Percentiles rank a stretch among this genome's conserved stretches.
phyloP scores from a whole-genome alignment of 345 rosid species.

The Turritis glabra region DNA sequence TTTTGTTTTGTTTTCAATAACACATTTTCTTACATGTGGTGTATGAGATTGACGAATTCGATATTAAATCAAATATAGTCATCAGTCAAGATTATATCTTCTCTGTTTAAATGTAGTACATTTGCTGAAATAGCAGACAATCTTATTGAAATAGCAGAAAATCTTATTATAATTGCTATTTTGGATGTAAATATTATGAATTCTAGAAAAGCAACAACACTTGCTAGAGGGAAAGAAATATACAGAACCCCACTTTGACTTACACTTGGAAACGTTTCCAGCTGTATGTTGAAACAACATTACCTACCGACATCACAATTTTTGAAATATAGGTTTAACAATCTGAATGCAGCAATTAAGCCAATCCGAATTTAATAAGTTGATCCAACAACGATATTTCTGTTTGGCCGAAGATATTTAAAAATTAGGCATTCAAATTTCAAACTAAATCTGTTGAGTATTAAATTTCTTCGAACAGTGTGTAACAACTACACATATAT shows the following conservation, averaged over 20 bases:
- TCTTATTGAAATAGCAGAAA: background rate
- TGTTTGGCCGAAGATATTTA: background rate
- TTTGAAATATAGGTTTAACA: background rate
- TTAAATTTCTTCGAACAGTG: background rate
- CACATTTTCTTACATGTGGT: background rate
- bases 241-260: background rate
- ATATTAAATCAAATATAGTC: background rate
- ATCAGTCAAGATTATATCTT: background rate
- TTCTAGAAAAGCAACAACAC: background rate
- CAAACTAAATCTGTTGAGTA: background rate
- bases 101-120: background rate
- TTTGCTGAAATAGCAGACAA: background rate
- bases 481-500: background rate
- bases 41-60: background rate
- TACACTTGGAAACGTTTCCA: background rate
- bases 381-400: background rate
- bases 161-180: background rate
- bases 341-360: background rate
- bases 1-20: background rate
- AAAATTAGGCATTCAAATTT: background rate
- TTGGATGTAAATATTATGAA: background rate
- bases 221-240: background rate
- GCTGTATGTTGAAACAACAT: background rate
- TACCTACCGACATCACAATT: background rate
- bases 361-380: background rate